Conservation (phyloP, 2,329 filamentous ascomycete genomes). For the Hymenoscyphus occultus region DNA sequence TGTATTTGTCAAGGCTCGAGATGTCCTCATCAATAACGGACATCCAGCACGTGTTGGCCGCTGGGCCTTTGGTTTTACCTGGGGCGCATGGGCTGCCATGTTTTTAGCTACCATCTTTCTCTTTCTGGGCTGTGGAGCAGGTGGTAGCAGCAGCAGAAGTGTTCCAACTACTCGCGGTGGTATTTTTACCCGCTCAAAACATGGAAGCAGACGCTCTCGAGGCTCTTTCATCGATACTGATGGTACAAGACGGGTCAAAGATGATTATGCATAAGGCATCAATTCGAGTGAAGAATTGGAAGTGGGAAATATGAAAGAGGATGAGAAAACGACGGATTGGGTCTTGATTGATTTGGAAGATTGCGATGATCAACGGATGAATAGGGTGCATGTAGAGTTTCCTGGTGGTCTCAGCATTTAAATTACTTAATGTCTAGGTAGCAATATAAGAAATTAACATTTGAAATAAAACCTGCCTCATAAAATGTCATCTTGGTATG, state of each 20-base stretch:
- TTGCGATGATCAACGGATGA: neutral
- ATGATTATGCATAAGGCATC: constrained; percentile 51
- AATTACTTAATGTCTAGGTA: constrained; percentile 10
- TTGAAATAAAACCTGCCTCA: neutral
- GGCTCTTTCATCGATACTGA: constrained; percentile 50
- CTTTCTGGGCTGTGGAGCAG: constrained; percentile 52
- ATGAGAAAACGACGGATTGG: neutral
- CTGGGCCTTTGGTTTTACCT: constrained; percentile 74
- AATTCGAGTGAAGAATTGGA: constrained; percentile 18
- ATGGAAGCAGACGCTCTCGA: constrained; percentile 47
- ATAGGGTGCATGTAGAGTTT: neutral
- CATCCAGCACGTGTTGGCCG: constrained; percentile 59
- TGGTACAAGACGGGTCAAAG: constrained; percentile 62
- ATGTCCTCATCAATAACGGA: constrained; percentile 57
- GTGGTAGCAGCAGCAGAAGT: constrained; percentile 39
- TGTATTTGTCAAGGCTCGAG: constrained; percentile 66
- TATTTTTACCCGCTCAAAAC: constrained; percentile 45
- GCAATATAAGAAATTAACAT: neutral
- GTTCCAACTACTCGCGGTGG: constrained; percentile 32
- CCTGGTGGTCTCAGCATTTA: neutral
- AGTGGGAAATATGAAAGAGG: constrained; percentile 8
- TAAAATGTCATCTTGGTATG: neutral
- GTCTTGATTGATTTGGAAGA: neutral
- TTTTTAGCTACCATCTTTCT: constrained; percentile 66
- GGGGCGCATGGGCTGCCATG: constrained; percentile 66